Base-by-base conservation (phyloP, 2,329 filamentous ascomycete genomes). In the Xylaria sp. region DNA sequence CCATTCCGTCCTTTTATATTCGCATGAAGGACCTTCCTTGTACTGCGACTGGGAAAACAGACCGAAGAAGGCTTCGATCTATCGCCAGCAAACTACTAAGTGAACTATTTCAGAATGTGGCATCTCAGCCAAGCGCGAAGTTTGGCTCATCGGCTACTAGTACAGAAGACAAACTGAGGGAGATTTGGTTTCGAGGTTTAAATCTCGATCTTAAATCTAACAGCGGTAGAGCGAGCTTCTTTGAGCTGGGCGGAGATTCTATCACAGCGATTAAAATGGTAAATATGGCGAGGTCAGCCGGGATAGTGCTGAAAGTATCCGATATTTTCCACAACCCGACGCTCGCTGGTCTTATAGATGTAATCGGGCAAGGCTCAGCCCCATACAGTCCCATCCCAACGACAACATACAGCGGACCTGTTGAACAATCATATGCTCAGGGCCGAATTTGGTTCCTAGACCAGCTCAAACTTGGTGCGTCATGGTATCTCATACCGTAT, bases 381-480 rank as follows among this genome's bases (percentile, higher is more conserved):
- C 2, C 17, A 19, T 49, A 60, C 46, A 52, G 10, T 19, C 19
- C 38, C 25, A 55, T 60, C 44, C 44, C 58, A 10, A 33, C 51
- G 11, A 55, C 27, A 37, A 44, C n/a, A 2, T 55, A 56, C 29
- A 19, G 40, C 8, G 58, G 52, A 2, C 58, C 52, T 31, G 58
- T 60, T 51, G 58, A 54, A 41, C 58, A 52, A 6, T 61, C 58
- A 41, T 61, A 52, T 41, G 58, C 58, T 1, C 58, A 61, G 40
- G 53, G 53, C 3, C 52, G 58, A 15, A 29, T 61, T 35, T 61
- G 58, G 58, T 61, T 61, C 33, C 23, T 61, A n/a, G 53, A 61
- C 8, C 53, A 61, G 47, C 40, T 61, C 17, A 41, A 52, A 21
- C 19, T 23, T 3, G 53, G 37, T 1, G 46, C 58, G 13, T 52